phyloP scores from a whole-genome alignment of 495 filamentous ascomycete genomes.

The Penicillium bialowiezense region DNA sequence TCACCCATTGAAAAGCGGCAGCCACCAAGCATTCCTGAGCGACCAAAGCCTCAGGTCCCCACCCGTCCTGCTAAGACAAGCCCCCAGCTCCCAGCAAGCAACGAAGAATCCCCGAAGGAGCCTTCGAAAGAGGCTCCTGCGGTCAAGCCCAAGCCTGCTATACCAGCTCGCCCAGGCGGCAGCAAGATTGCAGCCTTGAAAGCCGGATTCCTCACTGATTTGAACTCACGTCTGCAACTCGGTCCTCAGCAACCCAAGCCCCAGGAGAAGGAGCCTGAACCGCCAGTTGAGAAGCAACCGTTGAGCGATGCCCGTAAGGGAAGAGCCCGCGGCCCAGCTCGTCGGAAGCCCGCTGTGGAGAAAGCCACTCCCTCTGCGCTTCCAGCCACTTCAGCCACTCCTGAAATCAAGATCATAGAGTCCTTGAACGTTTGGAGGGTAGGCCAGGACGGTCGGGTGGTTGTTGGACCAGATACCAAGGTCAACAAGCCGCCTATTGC shows the following conservation, averaged over 20 bases:
- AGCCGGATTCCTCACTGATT: slow-evolving; percentile 83
- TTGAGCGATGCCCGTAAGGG: slow-evolving; percentile 85
- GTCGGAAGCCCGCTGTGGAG: slow-evolving; percentile 65
- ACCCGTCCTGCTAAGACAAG: slow-evolving; percentile 60
- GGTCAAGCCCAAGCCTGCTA: slow-evolving; percentile 64
- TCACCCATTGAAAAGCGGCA: slow-evolving; percentile 47
- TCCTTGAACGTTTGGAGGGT: slow-evolving; percentile 53
- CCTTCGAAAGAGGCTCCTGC: slow-evolving; percentile 26
- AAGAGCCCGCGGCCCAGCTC: slow-evolving; percentile 80
- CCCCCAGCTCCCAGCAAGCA: slow-evolving; percentile 36
- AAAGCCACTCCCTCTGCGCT: slow-evolving; percentile 19
- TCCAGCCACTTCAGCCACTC: slow-evolving; percentile 38
- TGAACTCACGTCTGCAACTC: slow-evolving; percentile 79
- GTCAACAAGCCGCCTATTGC: slow-evolving; percentile 18
- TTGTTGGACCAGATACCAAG: slow-evolving; percentile 31
- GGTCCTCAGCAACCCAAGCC: slow-evolving; percentile 74
- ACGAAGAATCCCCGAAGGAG: slow-evolving; percentile 30
- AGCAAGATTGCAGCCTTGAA: slow-evolving; percentile 87
- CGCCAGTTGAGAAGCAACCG: slow-evolving; percentile 69
- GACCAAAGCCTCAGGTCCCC: slow-evolving; percentile 81
- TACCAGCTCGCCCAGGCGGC: slow-evolving; percentile 78
- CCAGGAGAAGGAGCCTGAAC: slow-evolving; percentile 60
- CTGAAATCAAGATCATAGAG: slow-evolving; percentile 45
- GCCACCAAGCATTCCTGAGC: slow-evolving; percentile 58
- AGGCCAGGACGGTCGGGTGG: slow-evolving; percentile 41